Evolutionary conservation across 495 filamentous ascomycete species (phyloP).

Genomic region (Neurospora sp.): DNA sequence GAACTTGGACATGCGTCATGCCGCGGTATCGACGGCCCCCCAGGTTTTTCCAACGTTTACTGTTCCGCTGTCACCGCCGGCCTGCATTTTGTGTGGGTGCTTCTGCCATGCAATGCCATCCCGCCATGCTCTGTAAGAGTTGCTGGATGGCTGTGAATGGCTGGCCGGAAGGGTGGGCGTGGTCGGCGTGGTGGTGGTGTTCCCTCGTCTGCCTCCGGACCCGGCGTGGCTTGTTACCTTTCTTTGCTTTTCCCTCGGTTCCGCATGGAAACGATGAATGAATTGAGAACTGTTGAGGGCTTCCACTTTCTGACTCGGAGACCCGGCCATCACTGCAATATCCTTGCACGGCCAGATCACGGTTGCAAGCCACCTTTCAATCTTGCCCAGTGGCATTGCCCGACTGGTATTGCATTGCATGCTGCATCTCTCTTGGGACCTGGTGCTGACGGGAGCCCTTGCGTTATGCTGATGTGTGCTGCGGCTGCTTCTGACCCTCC

Average conservation of each 20-base stretch:
- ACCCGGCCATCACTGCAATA: neutral
- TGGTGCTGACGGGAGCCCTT: neutral
- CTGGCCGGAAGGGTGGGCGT: neutral
- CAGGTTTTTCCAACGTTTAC: neutral
- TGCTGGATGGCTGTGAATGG: neutral
- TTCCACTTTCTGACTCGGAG: neutral
- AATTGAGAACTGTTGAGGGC: neutral
- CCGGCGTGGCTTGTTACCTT: neutral
- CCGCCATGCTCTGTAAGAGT: neutral
- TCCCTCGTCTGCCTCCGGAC: neutral
- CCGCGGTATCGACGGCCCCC: neutral
- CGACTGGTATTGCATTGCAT: neutral
- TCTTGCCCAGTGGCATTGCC: neutral
- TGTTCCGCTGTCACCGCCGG: neutral
- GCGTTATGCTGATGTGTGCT: neutral
- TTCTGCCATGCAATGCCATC: neutral
- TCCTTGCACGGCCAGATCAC: neutral
- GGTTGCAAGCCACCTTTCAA: neutral
- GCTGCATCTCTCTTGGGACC: neutral
- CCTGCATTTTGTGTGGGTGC: neutral
- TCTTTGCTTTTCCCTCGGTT: neutral
- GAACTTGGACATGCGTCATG: neutral
- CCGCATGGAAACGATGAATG: neutral
- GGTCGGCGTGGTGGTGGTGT: neutral
- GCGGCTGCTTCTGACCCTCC: neutral